Base-by-base conservation (phyloP, 495 filamentous ascomycete genomes). In the Lineolata rhizophorae region DNA sequence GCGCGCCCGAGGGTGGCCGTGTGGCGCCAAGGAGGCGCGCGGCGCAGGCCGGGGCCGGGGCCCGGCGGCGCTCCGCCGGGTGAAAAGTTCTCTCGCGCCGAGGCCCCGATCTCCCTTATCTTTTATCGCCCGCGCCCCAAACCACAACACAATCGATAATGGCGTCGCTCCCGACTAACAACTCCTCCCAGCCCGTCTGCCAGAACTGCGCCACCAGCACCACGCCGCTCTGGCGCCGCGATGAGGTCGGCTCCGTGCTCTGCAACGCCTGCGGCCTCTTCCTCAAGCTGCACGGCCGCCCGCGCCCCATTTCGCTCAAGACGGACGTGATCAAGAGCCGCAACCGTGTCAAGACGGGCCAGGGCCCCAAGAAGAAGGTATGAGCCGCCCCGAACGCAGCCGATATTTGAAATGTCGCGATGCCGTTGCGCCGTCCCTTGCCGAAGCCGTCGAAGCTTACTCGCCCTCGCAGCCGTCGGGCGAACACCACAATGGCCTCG, bases 321-420 rank as follows among this genome's bases (percentile, higher is more conserved):
- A 99, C 90, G 27, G 90, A 99, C 60, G 83, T 95, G 37, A 99
- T 99, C 57, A 99, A 99, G 58, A 93, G 84, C 58, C 83, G 87
- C 43, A 99, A 99, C 51, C 72, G 87, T 34, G 84, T 95, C 30
- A 95, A 95, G 61, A 87, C 82, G 28, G 80, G 77, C 4, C 74
- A 81, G 43, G 72, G 70, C 6, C 67, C 72, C 32, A 87, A 85
- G 57, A 85, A 83, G 54, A 95, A 93, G 69, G 84, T 85, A 45
- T 51, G 61, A n/a, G n/a, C n/a, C n/a, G n/a, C n/a, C n/a, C n/a
- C n/a, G n/a, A n/a, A n/a, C n/a, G n/a, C n/a, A n/a, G n/a, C n/a
- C n/a, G n/a, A n/a, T n/a, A n/a, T n/a, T n/a, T n/a, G n/a, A n/a
- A n/a, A n/a, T n/a, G n/a, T n/a, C n/a, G n/a, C n/a, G n/a, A n/a